Percentiles rank a stretch among this genome's conserved stretches.
phyloP scores from a whole-genome alignment of 495 filamentous ascomycete genomes.

The Neurospora sp. region DNA sequence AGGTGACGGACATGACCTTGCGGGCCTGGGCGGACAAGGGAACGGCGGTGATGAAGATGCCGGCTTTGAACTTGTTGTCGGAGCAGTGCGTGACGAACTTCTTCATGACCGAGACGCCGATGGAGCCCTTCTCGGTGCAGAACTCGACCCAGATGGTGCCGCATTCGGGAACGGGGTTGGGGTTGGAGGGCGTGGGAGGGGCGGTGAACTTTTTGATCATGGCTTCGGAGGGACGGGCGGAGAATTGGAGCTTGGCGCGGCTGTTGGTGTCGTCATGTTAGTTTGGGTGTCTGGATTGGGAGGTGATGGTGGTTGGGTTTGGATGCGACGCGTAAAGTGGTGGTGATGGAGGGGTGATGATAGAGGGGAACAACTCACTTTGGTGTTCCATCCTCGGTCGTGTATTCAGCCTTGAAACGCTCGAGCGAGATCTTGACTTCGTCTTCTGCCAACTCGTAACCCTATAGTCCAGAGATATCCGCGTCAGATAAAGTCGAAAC shows the following conservation, averaged over 20 bases:
- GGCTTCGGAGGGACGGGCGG: slow-evolving; percentile 63
- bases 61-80: slow-evolving; percentile 69
- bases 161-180: slow-evolving; percentile 57
- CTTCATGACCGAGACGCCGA: slow-evolving; percentile 88
- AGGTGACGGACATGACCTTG: slow-evolving; percentile 63
- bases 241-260: slow-evolving; percentile 74
- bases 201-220: slow-evolving; percentile 80
- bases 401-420: slow-evolving; percentile 59
- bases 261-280: slow-evolving; percentile 32
- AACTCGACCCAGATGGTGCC: slow-evolving; percentile 94
- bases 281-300: neutral
- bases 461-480: slow-evolving; percentile 35
- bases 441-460: slow-evolving; percentile 82
- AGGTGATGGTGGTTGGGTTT: slow-evolving; percentile 13
- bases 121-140: slow-evolving; percentile 51
- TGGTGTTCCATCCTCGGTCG: slow-evolving; percentile 55
- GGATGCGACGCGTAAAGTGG: neutral
- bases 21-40: slow-evolving; percentile 74
- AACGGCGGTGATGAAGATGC: slow-evolving; percentile 77
- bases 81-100: slow-evolving; percentile 73
- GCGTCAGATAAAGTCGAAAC: neutral
- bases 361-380: slow-evolving; percentile 44
- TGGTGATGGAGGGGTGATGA: neutral
- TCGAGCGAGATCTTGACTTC: slow-evolving; percentile 75
- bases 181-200: slow-evolving; percentile 50